Percentiles rank a stretch among this genome's conserved stretches.
Conservation (phyloP, 805 yeast genomes). For the Saccharomycopsis sp. region DNA sequence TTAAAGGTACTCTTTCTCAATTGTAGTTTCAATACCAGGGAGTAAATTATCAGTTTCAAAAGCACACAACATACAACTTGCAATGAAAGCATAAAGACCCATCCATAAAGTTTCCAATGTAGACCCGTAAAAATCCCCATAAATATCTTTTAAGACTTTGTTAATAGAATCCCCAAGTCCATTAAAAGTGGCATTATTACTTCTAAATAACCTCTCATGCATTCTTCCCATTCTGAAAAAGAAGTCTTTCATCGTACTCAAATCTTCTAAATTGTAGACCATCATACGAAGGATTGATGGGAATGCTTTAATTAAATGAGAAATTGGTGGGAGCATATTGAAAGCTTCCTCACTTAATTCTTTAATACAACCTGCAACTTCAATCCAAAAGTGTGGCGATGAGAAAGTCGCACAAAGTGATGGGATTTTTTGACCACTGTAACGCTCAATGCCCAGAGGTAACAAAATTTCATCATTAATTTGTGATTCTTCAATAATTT, state of each 20-base stretch:
- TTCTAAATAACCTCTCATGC: slow-evolving; percentile 7
- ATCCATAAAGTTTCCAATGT: slow-evolving; percentile 3
- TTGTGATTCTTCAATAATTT: neutral
- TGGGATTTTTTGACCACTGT: neutral
- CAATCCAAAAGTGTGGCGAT: slow-evolving; percentile 1
- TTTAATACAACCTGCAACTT: neutral
- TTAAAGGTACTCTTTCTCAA: neutral
- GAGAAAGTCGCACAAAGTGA: slow-evolving; percentile 7
- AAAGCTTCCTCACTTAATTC: neutral
- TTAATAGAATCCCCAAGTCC: slow-evolving; percentile 8
- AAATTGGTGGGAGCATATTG: slow-evolving; percentile 1
- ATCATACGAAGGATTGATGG: slow-evolving; percentile 3
- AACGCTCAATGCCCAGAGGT: neutral
- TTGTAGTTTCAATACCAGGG: neutral
- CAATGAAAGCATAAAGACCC: slow-evolving; percentile 7
- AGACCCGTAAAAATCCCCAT: slow-evolving; percentile 4
- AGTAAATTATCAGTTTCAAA: slow-evolving; percentile 4
- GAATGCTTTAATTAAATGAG: slow-evolving; percentile 7
- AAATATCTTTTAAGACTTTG: slow-evolving; percentile 2
- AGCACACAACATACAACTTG: slow-evolving; percentile 7
- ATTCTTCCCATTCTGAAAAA: slow-evolving; percentile 9
- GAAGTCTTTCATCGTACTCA: slow-evolving; percentile 8
- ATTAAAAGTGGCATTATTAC: slow-evolving; percentile 3
- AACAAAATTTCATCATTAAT: neutral
- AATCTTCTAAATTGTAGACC: slow-evolving; percentile 4